Percentiles rank a stretch among this genome's conserved stretches.
Conservation (phyloP, 148 eudicot genomes). For the Rhododendron ovatum region DNA sequence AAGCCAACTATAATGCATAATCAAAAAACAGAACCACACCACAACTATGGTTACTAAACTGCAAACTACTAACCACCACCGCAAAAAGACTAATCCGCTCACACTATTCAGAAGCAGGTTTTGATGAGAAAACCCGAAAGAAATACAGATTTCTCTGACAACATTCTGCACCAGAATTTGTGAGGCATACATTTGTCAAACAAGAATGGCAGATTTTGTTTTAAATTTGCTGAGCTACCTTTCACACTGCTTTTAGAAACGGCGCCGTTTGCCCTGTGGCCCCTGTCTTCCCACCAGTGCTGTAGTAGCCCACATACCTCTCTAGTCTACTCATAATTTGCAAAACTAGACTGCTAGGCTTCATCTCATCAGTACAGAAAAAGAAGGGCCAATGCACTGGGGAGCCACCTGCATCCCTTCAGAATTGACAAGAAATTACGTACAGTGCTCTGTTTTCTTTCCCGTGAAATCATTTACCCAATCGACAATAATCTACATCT, state of each 20-base stretch:
- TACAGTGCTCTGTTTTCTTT: conserved; percentile 7
- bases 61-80: too few relatives aligned
- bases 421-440: conserved; percentile 12
- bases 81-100: background rate
- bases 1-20: too few relatives aligned
- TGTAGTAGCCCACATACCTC: background rate
- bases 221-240: background rate
- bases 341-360: conserved; percentile 5
- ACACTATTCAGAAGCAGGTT: background rate
- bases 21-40: too few relatives aligned
- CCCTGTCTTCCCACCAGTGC: conserved; percentile 3
- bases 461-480: conserved; percentile 22
- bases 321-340: background rate
- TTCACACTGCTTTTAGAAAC: background rate
- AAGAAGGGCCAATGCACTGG: background rate
- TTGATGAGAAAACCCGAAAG: background rate
- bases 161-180: background rate
- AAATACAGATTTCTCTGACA: background rate
- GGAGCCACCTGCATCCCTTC: background rate
- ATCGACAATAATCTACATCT: background rate
- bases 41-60: too few relatives aligned
- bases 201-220: background rate
- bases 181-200: background rate
- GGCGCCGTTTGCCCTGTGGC: conserved; percentile 20
- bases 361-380: background rate